Conservation (phyloP, 257 asterid genomes). For the Catharanthus roseus region DNA sequence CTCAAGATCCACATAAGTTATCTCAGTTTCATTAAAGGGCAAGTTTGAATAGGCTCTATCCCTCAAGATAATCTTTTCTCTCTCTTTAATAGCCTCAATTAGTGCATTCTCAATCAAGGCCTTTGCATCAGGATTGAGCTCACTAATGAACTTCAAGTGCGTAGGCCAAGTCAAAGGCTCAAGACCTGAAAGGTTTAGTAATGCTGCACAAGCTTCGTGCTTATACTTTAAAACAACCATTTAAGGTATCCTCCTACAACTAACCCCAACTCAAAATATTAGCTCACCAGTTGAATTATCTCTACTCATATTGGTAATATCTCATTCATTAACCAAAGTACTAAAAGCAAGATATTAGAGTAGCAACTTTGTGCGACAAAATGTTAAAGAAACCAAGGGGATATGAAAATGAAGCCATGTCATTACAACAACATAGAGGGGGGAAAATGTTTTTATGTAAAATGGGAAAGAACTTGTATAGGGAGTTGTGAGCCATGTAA, state of each 20-base stretch:
- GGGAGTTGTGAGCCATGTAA: no score
- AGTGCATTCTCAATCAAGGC: constrained; percentile 60
- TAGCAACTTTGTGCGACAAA: neutral
- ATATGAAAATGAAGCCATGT: no score
- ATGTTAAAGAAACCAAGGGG: neutral
- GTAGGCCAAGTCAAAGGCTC: constrained; percentile 89
- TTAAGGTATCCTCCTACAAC: constrained; percentile 66
- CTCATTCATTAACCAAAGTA: neutral
- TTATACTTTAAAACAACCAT: constrained; percentile 67
- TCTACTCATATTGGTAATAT: neutral
- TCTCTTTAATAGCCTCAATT: constrained; percentile 59
- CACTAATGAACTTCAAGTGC: constrained; percentile 66
- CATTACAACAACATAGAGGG: neutral
- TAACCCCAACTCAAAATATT: constrained; percentile 11
- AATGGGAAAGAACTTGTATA: no score
- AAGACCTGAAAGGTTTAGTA: constrained; percentile 70
- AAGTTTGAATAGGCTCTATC: constrained; percentile 30
- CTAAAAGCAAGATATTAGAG: neutral
- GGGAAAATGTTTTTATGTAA: neutral
- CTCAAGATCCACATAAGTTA: constrained; percentile 50
- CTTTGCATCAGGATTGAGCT: constrained; percentile 66
- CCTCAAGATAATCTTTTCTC: constrained; percentile 57
- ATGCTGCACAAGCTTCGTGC: constrained; percentile 64
- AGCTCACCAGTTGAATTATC: neutral
- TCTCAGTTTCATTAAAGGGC: constrained; percentile 23